A percentile compares a stretch with the other conserved stretches of the same genome.
These are phyloP conservation scores for Phytophthora sp. DNA, from an alignment of 352 stramenopile species.

Conservation along the genomic window DNA sequence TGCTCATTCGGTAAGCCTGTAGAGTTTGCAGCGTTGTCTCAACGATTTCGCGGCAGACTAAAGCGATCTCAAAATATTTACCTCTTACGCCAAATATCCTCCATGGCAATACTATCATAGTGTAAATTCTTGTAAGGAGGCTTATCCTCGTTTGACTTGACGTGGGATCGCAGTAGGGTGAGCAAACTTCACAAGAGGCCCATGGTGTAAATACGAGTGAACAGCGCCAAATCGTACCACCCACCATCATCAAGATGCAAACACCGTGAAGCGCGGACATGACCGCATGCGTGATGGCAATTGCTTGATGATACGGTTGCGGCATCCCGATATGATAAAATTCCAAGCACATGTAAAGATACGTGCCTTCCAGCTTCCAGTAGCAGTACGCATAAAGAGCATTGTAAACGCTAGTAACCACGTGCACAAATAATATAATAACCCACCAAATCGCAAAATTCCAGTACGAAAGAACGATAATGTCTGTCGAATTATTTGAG, in stretches of 20 bases:
- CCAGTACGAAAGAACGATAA: background rate
- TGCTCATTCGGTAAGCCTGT: conserved; percentile 30
- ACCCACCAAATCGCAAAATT: background rate
- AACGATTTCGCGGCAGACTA: conserved; percentile 12
- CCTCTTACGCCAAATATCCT: background rate
- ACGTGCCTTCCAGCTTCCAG: background rate
- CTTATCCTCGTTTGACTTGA: background rate
- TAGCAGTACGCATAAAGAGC: conserved; percentile 4
- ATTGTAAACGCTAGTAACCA: conserved; percentile 1
- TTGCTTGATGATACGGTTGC: background rate
- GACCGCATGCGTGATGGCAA: conserved; percentile 18
- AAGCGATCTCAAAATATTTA: background rate
- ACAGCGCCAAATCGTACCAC: background rate
- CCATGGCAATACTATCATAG: background rate
- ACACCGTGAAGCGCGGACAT: conserved; percentile 19
- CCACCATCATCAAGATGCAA: conserved; percentile 16
- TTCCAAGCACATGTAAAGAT: conserved; percentile 7
- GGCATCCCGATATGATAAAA: conserved; percentile 18
- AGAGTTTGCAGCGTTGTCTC: conserved; percentile 21
- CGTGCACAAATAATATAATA: background rate
- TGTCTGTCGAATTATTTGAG: background rate
- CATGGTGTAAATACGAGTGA: conserved; percentile 2
- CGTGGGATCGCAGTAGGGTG: too few species aligned
- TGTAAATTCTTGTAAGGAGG: background rate
- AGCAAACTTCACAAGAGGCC: background rate